A percentile compares a stretch with the other conserved stretches of the same genome.
phyloP scores from a whole-genome alignment of 2,329 filamentous ascomycete species.

The Neurospora crassa region DNA sequence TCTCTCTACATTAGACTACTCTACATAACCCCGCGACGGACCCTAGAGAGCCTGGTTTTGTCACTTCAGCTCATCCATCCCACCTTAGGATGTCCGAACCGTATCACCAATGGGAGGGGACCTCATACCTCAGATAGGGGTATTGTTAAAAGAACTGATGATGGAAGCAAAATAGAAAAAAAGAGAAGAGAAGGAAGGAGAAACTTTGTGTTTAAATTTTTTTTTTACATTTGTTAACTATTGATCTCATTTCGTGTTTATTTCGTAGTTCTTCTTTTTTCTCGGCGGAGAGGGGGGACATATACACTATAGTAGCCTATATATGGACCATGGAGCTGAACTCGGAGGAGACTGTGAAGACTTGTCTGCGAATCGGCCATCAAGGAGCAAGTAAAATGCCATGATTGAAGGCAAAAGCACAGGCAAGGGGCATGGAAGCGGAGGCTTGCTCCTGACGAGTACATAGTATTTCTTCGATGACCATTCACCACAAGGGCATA shows the following conservation, averaged over 20 bases:
- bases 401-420: background rate
- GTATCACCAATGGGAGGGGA: background rate
- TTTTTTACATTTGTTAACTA: too few species aligned
- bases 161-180: background rate
- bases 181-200: background rate
- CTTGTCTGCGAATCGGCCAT: background rate
- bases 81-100: background rate
- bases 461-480: too few species aligned
- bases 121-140: background rate
- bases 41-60: background rate
- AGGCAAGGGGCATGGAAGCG: background rate
- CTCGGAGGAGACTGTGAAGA: background rate
- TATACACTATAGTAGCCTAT: background rate
- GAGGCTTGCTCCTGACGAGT: background rate
- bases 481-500: too few species aligned
- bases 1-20: background rate
- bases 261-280: too few species aligned
- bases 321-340: background rate
- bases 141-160: background rate
- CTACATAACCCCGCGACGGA: background rate
- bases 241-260: too few species aligned
- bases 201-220: too few species aligned
- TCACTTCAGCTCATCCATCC: background rate
- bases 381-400: background rate
- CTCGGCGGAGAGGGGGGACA: background rate